Evolutionary conservation across 2,329 filamentous ascomycete genomes (phyloP), one percentile per base, ranked within the genome.

Genomic region (Neonectria punicea): DNA sequence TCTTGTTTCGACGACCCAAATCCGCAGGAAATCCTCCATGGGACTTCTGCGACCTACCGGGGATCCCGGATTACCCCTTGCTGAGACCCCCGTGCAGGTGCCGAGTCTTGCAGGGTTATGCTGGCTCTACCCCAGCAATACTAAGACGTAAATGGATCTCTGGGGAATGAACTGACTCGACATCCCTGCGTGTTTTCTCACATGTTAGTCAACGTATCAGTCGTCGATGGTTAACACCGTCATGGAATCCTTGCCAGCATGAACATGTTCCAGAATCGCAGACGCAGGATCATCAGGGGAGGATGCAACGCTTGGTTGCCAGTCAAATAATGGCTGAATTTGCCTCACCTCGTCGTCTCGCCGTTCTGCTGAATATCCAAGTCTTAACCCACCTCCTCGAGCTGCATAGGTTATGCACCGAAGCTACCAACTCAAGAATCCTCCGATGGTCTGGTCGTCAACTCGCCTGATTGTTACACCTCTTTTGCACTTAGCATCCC

Each of bases 251-350:
- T 50, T 34, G 41, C 53, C 22, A 58, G 62, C 58, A 65, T 62
- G 54, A 59, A 57, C 49, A 18, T 54, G 43, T 47, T 49, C 22
- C 41, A 60, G 61, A 39, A 51, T 13, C n/a, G 11, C 28, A 39
- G 22, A 10, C 16, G 36, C 41, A 39, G 47, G 36, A 13, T 30
- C 14, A 53, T 58, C 65, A 65, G 61, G 63, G 63, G 51, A 60
- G 2, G 20, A 68, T 65, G 61, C 43, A 32, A 65, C 53, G 55
- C 61, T 65, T 18, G 39, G 44, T 50, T 55, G 56, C 32, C 25
- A 43, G 49, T 53, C 50, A 55, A 51, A 43, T 58, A 14, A 58
- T 50, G 58, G 57, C 34, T 34, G 30, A 46, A 50, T 58, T 25
- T 57, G 41, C 34, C 50, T 51, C 39, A 30, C 22, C 41, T 34